phyloP scores from a whole-genome alignment of 2,329 filamentous ascomycete genomes.

The Phialophora verrucosa region DNA sequence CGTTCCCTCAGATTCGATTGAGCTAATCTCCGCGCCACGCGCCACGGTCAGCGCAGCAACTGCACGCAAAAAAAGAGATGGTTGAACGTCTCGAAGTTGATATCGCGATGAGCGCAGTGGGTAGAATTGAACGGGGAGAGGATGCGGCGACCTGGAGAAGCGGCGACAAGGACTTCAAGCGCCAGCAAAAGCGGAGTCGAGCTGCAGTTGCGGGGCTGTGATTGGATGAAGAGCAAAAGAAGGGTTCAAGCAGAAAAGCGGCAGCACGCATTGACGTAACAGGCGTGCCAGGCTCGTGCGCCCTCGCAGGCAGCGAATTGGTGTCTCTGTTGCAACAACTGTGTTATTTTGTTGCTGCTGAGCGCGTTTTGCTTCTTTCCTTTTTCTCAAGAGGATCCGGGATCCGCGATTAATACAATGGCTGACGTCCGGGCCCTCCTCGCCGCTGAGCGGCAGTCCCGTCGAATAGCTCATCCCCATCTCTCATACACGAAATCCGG shows the following conservation, averaged over 20 bases:
- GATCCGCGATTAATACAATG: constrained; percentile 57
- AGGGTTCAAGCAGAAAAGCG: background rate
- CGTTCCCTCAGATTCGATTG: constrained; percentile 18
- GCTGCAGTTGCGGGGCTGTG: background rate
- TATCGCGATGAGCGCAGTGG: background rate
- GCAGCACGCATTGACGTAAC: constrained; percentile 7
- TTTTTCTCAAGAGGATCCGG: background rate
- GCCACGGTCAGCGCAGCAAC: constrained; percentile 9
- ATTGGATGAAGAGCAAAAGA: constrained; percentile 1
- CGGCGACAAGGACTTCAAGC: constrained; percentile 1
- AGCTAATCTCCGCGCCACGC: constrained; percentile 18
- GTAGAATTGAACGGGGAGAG: constrained; percentile 4
- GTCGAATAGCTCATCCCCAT: constrained; percentile 73
- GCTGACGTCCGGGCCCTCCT: constrained; percentile 80
- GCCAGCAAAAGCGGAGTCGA: constrained; percentile 6
- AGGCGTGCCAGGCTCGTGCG: background rate
- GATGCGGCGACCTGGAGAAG: constrained; percentile 3
- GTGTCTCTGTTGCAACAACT: background rate
- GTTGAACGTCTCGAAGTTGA: constrained; percentile 1
- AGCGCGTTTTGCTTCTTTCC: background rate
- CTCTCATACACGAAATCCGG: constrained; percentile 71
- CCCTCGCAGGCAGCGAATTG: background rate
- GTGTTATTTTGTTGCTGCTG: background rate
- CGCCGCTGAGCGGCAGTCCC: constrained; percentile 75
- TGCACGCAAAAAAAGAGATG: constrained; percentile 1